Evolutionary conservation across 257 asterid species (phyloP).

Genomic region (Leonotis leonurus): DNA sequence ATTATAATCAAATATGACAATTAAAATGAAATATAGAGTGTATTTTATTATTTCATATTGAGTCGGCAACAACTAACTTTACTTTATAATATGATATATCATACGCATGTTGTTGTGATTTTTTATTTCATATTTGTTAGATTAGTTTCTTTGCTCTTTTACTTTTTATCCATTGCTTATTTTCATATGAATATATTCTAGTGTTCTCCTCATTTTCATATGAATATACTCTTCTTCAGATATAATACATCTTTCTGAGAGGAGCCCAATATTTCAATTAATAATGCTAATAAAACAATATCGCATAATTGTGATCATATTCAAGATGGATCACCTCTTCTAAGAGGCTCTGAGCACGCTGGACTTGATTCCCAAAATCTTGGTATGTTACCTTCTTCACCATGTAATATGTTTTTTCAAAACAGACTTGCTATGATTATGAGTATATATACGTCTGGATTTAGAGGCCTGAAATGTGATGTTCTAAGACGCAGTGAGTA

Average conservation of each 20-base stretch:
- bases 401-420: background rate
- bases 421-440: slow-evolving; percentile 22
- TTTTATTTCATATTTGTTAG: slow-evolving; percentile 10
- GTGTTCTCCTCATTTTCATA: no score
- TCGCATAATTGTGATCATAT: slow-evolving; percentile 35
- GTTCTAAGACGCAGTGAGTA: slow-evolving; percentile 21
- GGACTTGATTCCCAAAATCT: slow-evolving; percentile 29
- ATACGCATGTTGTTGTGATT: background rate
- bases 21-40: no score
- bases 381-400: slow-evolving; percentile 39
- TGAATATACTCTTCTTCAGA: slow-evolving; percentile 43
- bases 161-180: slow-evolving; percentile 10
- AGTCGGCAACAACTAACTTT: no score
- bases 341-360: slow-evolving; percentile 36
- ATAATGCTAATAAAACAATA: slow-evolving; percentile 29
- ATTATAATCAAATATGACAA: no score
- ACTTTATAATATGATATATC: no score
- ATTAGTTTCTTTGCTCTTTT: slow-evolving; percentile 9
- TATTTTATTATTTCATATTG: no score
- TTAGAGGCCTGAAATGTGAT: slow-evolving; percentile 26
- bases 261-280: slow-evolving; percentile 27
- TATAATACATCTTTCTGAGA: slow-evolving; percentile 28
- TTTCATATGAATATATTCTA: no score
- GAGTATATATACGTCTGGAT: slow-evolving; percentile 26
- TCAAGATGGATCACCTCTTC: slow-evolving; percentile 65